Evolutionary conservation across 2,329 filamentous ascomycete species (phyloP).

Genomic region (Triangularia verruculosa): DNA sequence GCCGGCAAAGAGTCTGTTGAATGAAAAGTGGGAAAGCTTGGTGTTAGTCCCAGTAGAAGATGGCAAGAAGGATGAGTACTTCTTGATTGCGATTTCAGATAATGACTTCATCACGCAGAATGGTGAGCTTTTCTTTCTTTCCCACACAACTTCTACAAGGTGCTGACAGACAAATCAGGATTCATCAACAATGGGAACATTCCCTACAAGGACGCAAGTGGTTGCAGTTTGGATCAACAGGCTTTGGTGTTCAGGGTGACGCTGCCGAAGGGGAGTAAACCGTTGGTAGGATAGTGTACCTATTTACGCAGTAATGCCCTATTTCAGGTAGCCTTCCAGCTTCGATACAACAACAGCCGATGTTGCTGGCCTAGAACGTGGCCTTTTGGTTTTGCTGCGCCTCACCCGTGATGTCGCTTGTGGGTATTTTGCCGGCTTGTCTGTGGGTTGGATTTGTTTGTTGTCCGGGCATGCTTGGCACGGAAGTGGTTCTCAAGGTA

Average conservation of each 20-base stretch:
- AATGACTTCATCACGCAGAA: conserved; percentile 76
- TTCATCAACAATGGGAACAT: conserved; percentile 51
- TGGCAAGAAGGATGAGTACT: conserved; percentile 56
- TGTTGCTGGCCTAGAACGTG: too few species aligned
- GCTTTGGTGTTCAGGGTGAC: conserved; percentile 60
- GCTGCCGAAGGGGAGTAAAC: conserved; percentile 29
- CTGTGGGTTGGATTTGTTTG: too few species aligned
- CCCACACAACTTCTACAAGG: not conserved
- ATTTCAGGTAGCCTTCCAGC: too few species aligned
- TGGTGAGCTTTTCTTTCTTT: conserved; percentile 39
- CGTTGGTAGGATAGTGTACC: not conserved
- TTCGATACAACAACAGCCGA: too few species aligned
- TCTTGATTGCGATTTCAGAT: conserved; percentile 64
- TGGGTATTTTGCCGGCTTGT: too few species aligned
- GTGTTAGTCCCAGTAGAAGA: conserved; percentile 58
- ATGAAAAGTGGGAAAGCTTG: conserved; percentile 76
- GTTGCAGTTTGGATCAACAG: conserved; percentile 52
- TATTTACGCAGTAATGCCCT: too few species aligned
- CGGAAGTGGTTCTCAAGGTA: too few species aligned
- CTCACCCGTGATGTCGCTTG: too few species aligned
- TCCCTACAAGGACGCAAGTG: conserved; percentile 50
- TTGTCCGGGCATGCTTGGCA: too few species aligned
- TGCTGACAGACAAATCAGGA: too few species aligned
- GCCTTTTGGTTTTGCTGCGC: too few species aligned
- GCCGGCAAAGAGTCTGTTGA: conserved; percentile 48